Evolutionary conservation across 345 rosid genomes (phyloP).

Genomic region (Murraya paniculata): DNA sequence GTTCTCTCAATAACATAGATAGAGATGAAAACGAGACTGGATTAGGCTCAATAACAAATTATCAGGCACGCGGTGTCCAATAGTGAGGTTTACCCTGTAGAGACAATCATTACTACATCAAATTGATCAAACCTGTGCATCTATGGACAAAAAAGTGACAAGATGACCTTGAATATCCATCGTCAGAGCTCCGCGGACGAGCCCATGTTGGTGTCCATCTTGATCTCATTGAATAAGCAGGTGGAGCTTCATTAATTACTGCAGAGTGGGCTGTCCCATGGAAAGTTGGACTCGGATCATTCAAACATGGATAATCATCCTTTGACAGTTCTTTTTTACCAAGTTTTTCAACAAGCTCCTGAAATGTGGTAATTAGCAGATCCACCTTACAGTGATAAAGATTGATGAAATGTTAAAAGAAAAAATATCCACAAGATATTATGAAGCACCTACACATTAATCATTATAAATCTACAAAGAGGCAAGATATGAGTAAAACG

Average conservation of each 20-base stretch:
- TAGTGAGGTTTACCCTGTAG: not conserved
- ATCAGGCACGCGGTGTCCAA: not conserved
- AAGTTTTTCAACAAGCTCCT: conserved; percentile 91
- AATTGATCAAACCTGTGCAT: not conserved
- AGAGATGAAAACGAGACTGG: not conserved
- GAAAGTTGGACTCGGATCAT: conserved; percentile 78
- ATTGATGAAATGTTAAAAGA: not conserved
- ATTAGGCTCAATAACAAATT: not conserved
- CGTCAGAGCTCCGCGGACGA: conserved; percentile 62
- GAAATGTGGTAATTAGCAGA: conserved; percentile 11
- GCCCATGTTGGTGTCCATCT: conserved; percentile 83
- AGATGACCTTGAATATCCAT: conserved; percentile 84
- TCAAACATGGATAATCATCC: conserved; percentile 89
- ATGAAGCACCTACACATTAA: not conserved
- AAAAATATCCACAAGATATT: not conserved
- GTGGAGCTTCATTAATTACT: conserved; percentile 41
- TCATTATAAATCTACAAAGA: not conserved
- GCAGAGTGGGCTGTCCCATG: conserved; percentile 57
- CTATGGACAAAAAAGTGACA: not conserved
- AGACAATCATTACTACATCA: not conserved
- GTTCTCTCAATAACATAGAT: not conserved
- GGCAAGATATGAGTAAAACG: not conserved
- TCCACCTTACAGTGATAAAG: not conserved
- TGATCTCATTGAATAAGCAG: conserved; percentile 91
- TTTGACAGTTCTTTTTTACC: conserved; percentile 79